Conservation (phyloP, 495 filamentous ascomycete species). For the Clavariopsis aquatica region DNA sequence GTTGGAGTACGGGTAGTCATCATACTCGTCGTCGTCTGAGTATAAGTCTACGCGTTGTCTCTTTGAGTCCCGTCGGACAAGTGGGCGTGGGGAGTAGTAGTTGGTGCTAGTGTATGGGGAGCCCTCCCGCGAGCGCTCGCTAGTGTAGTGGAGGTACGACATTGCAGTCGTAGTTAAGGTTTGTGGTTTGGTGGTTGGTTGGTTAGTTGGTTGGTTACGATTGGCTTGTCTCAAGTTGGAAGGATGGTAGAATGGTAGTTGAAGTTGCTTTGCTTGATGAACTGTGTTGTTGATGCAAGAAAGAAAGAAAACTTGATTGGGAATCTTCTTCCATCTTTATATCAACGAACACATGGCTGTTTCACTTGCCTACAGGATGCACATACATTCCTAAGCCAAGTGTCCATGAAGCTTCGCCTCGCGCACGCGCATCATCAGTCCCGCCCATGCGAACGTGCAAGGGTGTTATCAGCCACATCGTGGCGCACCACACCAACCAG, state of each 20-base stretch:
- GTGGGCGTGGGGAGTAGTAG: slow-evolving; percentile 11
- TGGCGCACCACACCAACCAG: neutral
- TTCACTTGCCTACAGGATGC: slow-evolving; percentile 17
- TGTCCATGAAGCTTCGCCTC: slow-evolving; percentile 1
- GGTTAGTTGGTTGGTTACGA: neutral
- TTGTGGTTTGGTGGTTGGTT: neutral
- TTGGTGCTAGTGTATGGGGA: slow-evolving; percentile 8
- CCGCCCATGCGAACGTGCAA: neutral
- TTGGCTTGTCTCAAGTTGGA: neutral
- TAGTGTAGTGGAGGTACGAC: slow-evolving; percentile 10
- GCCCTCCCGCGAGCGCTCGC: neutral
- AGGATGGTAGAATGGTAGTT: neutral
- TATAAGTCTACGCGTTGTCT: slow-evolving; percentile 22
- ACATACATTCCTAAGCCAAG: neutral
- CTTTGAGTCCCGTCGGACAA: slow-evolving; percentile 29
- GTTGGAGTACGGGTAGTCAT: slow-evolving; percentile 23
- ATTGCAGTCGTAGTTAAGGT: too few species aligned
- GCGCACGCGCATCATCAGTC: neutral
- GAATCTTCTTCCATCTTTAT: neutral
- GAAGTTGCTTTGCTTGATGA: neutral
- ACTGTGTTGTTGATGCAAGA: neutral
- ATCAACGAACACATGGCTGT: slow-evolving; percentile 1
- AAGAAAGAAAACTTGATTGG: neutral
- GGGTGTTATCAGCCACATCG: too few species aligned
- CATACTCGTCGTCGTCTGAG: slow-evolving; percentile 24